Evolutionary conservation across 257 asterid species (phyloP), one percentile per base, ranked within the genome.

Genomic region (Haberlea rhodopensis): DNA sequence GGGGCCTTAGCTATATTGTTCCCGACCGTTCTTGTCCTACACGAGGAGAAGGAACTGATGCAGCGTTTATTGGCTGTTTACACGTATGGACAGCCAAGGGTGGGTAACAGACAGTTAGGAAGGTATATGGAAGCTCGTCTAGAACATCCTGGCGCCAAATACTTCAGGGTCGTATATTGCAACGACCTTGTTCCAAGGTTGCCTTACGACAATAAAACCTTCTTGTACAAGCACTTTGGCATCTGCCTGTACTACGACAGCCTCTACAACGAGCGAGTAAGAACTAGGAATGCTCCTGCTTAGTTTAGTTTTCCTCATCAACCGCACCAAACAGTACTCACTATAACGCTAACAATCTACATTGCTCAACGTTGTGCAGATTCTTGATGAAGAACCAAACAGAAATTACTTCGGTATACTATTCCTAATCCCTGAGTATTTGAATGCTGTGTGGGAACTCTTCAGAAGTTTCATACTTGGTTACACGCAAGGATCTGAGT

Each of bases 131-230:
- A 84, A 71, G 75, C 78, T 53, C 90, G 74, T 61, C 59, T 92
- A 54, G 86, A 80, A 29, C 73, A 67, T 62, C 89, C 92, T 15
- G 74, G 46, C 31, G 71, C 83, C 7, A 92, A 76, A 78, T 92
- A 92, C 81, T 81, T 78, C 69, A 80, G 99, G 61, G 75, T 84
- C 3, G 99, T 92, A 18, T 87, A 92, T 71, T 85, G 88, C 79
- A 92, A 89, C 48, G 99, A 92, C 61, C 84, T 92, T 37, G 97
- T 89, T 56, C 97, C 99, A 6, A 82, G 99, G 79, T 73, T 92
- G 82, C 97, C 99, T 63, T 92, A 89, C 25, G 99, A 92, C 46
- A 34, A 92, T 64, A 82, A 68, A 46, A 89, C 91, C 26, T 92
- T 92, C 79, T 74, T 92, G 84, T 89, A 82, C 56, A 92, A 87